Conservation (phyloP, 257 asterid species). For the Solanum infundibuliforme region DNA sequence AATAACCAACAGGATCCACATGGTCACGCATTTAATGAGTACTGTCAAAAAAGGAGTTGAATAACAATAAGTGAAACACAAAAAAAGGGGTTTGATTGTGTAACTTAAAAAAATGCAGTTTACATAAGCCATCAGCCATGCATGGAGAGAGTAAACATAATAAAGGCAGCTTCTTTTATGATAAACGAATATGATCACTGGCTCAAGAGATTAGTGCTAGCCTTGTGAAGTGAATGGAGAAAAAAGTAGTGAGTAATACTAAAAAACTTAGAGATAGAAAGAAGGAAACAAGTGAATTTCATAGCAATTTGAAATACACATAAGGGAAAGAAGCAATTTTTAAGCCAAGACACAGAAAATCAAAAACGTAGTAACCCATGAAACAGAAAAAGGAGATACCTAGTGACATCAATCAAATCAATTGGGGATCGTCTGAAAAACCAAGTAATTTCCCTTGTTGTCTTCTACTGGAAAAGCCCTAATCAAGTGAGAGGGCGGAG, state of each 20-base stretch:
- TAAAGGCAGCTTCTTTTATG: background rate
- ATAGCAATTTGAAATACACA: background rate
- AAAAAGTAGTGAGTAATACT: background rate
- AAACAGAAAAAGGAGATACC: background rate
- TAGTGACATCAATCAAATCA: background rate
- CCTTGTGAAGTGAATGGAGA: background rate
- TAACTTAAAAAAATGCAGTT: background rate
- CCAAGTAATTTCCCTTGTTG: background rate
- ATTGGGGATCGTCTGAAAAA: background rate
- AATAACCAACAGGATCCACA: conserved; percentile 21
- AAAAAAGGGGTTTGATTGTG: background rate
- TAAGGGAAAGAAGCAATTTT: background rate
- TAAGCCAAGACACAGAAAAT: background rate
- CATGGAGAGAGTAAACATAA: background rate
- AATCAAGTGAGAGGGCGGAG: background rate
- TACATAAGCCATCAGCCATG: background rate
- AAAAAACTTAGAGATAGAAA: background rate
- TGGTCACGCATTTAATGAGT: conserved; percentile 28
- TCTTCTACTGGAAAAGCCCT: background rate
- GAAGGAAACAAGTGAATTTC: background rate
- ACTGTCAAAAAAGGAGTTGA: background rate
- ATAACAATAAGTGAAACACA: background rate
- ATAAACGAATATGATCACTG: background rate
- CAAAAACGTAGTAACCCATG: background rate
- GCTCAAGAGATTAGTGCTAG: background rate